Conservation (phyloP, 169 alveolate genomes). For the Plasmodium vinckei region DNA sequence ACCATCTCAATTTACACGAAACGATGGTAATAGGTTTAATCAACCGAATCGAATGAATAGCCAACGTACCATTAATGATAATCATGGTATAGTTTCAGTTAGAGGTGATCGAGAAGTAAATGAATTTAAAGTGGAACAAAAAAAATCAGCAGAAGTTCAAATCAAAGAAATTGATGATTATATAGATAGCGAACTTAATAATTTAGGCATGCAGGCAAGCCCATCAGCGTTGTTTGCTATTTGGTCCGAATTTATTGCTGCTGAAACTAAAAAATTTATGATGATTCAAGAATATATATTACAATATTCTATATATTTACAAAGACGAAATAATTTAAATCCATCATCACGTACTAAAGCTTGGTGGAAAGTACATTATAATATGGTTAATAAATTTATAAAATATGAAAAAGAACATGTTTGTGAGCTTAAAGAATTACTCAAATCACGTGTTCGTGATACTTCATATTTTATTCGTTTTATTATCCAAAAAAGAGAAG, state of each 20-base stretch:
- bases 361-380: conserved; percentile 61
- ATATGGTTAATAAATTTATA: conserved; percentile 21
- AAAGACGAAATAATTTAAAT: conserved; percentile 6
- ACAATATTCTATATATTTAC: conserved; percentile 30
- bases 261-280: conserved; percentile 28
- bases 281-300: conserved; percentile 44
- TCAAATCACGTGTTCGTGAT: neutral
- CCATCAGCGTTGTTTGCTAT: conserved; percentile 20
- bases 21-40: too few relatives aligned
- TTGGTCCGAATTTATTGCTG: conserved; percentile 9
- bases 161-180: conserved; percentile 11
- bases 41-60: too few relatives aligned
- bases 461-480: conserved; percentile 13
- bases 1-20: too few relatives aligned
- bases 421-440: neutral
- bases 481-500: conserved; percentile 15
- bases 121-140: too few relatives aligned
- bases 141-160: conserved; percentile 1
- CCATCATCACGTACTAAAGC: conserved; percentile 27
- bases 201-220: conserved; percentile 1
- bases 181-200: conserved; percentile 7
- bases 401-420: conserved; percentile 27
- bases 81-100: too few relatives aligned
- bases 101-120: too few relatives aligned
- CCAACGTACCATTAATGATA: too few relatives aligned